These are phyloP conservation scores for Hymenoscyphus scutula DNA, from an alignment of 2,329 filamentous ascomycete genomes.

Conservation along the genomic window DNA sequence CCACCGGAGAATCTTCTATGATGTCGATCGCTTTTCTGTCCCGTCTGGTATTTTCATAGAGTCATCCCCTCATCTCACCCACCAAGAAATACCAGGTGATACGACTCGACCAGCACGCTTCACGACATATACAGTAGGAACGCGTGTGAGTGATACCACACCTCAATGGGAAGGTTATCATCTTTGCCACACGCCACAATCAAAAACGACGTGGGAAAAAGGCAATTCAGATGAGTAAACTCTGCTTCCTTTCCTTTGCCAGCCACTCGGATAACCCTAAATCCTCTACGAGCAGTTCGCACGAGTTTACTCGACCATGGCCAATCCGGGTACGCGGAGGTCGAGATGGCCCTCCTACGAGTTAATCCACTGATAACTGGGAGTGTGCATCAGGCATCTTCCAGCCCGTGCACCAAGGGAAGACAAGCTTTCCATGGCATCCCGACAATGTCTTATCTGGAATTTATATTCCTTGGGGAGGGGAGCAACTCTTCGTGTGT, in stretches of 20 bases:
- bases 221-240: no score
- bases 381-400: neutral
- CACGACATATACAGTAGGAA: neutral
- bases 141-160: neutral
- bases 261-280: neutral
- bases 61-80: neutral
- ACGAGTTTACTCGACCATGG: neutral
- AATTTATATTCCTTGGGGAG: neutral
- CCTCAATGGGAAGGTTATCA: neutral
- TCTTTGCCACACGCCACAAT: neutral
- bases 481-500: neutral
- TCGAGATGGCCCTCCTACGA: neutral
- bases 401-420: neutral
- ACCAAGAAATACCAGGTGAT: neutral
- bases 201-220: no score
- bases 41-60: neutral
- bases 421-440: neutral
- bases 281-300: neutral
- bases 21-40: neutral
- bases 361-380: neutral
- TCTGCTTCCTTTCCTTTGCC: neutral
- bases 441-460: neutral
- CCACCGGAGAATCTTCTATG: neutral
- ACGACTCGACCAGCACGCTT: neutral
- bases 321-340: slow-evolving; percentile 1